Evolutionary conservation across 2,329 filamentous ascomycete genomes (phyloP).

Genomic region (Trichoderma sp.): DNA sequence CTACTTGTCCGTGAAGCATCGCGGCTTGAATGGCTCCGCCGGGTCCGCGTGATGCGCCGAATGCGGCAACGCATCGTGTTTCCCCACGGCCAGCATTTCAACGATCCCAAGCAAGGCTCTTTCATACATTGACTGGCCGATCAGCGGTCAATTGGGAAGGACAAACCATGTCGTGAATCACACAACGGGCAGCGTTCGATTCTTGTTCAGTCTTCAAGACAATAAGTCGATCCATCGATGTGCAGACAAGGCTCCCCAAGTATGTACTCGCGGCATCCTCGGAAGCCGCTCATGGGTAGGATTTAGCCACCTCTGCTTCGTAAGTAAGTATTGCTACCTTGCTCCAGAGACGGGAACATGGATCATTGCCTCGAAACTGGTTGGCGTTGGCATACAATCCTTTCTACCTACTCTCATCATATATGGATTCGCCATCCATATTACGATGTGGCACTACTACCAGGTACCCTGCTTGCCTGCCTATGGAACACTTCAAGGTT

Average conservation of each 20-base stretch:
- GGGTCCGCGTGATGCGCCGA: slow-evolving; percentile 23
- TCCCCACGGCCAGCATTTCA: slow-evolving; percentile 9
- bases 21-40: slow-evolving; percentile 7
- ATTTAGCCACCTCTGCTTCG: too few species aligned
- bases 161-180: background rate
- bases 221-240: background rate
- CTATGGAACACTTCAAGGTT: slow-evolving; percentile 1
- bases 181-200: background rate
- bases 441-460: too few species aligned
- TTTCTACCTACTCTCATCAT: too few species aligned
- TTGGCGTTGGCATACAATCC: too few species aligned
- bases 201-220: background rate
- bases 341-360: too few species aligned
- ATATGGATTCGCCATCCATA: too few species aligned
- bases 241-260: background rate
- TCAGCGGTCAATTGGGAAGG: slow-evolving; percentile 2
- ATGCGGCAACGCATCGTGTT: slow-evolving; percentile 21
- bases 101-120: background rate
- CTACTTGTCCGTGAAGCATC: background rate
- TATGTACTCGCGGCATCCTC: background rate
- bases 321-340: too few species aligned
- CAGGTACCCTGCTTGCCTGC: too few species aligned
- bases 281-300: too few species aligned
- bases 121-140: background rate
- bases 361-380: too few species aligned